Evolutionary conservation across 1,284 basidiomycete species (phyloP).

Genomic region (Ceratobasidium sp.): DNA sequence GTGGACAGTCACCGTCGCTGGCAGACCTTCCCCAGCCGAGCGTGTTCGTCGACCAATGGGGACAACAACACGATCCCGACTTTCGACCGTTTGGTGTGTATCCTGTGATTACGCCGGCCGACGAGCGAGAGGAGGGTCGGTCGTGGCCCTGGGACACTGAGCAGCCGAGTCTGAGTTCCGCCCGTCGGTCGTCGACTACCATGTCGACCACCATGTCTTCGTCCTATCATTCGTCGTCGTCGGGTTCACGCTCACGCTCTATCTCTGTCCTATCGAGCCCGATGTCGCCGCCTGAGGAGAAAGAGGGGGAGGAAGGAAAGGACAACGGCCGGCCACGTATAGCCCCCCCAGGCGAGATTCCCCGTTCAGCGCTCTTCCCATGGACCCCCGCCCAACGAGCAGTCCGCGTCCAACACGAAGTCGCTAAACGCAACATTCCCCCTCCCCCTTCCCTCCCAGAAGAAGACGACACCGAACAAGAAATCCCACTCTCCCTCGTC

Average conservation of each 20-base stretch:
- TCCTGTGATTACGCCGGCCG: slow-evolving; percentile 12
- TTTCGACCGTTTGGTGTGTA: slow-evolving; percentile 34
- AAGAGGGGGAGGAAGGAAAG: background rate
- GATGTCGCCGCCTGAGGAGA: background rate
- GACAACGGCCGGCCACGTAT: slow-evolving; percentile 18
- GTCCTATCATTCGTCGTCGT: background rate
- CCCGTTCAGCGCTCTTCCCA: slow-evolving; percentile 33
- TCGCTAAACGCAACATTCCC: slow-evolving; percentile 12
- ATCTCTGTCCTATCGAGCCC: background rate
- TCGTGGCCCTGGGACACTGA: slow-evolving; percentile 36
- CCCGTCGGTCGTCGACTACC: slow-evolving; percentile 4
- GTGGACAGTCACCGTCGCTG: slow-evolving; percentile 8
- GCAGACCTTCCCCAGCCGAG: slow-evolving; percentile 33
- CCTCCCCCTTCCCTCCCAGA: slow-evolving; percentile 1
- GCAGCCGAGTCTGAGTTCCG: background rate
- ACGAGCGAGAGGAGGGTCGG: background rate
- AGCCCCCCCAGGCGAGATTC: slow-evolving; percentile 22
- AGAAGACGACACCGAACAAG: slow-evolving; percentile 12
- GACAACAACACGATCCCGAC: slow-evolving; percentile 30
- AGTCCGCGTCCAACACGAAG: slow-evolving; percentile 18
- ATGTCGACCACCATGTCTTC: background rate
- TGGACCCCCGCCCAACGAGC: slow-evolving; percentile 43
- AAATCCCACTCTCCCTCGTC: slow-evolving; percentile 31
- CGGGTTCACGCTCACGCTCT: slow-evolving; percentile 3
- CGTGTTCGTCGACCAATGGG: slow-evolving; percentile 40